phyloP scores from a whole-genome alignment of 805 yeast genomes.

The Vanderwaltozyma tropicalis region DNA sequence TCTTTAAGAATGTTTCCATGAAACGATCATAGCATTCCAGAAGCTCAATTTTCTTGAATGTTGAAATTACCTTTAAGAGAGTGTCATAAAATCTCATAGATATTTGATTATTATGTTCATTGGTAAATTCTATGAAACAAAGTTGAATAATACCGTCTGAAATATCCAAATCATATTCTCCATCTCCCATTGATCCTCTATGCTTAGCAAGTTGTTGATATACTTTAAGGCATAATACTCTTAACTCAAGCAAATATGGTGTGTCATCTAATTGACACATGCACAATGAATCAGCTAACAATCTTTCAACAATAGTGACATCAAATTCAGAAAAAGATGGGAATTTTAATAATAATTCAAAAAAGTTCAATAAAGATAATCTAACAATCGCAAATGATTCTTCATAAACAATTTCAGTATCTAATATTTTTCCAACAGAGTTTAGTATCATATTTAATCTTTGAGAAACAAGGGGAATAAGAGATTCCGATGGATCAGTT shows the following conservation, averaged over 20 bases:
- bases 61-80: conserved; percentile 25
- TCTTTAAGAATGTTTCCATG: conserved; percentile 23
- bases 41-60: conserved; percentile 27
- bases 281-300: conserved; percentile 27
- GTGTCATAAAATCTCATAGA: conserved; percentile 29
- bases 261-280: conserved; percentile 30
- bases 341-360: conserved; percentile 19
- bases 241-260: conserved; percentile 32
- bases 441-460: conserved; percentile 53
- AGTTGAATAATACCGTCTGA: conserved; percentile 37
- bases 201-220: conserved; percentile 25
- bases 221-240: conserved; percentile 38
- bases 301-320: conserved; percentile 30
- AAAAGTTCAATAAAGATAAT: conserved; percentile 40
- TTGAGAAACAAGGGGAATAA: conserved; percentile 47
- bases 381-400: conserved; percentile 41
- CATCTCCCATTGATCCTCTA: conserved; percentile 24
- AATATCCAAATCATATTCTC: conserved; percentile 30
- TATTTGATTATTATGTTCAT: conserved; percentile 23
- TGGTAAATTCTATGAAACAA: conserved; percentile 25
- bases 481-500: conserved; percentile 18
- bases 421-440: conserved; percentile 47
- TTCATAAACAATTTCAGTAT: conserved; percentile 52
- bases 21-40: conserved; percentile 29
- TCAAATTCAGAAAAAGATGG: conserved; percentile 33